Percentiles rank a stretch among this genome's conserved stretches.
phyloP scores from a whole-genome alignment of 2,329 filamentous ascomycete species.

The Diaporthe sp. region DNA sequence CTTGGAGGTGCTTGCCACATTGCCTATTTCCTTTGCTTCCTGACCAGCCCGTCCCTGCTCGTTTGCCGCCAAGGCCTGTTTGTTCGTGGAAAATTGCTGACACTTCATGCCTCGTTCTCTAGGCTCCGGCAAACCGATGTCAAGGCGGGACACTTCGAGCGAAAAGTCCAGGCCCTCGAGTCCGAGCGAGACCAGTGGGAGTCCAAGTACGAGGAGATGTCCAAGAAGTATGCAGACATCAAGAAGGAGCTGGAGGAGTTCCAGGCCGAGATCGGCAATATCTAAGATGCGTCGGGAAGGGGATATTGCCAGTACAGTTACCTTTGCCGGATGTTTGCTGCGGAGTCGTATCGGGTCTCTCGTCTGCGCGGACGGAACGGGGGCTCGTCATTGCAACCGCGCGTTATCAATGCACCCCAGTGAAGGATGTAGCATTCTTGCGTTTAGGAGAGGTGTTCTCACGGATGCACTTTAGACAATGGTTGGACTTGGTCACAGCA shows the following conservation, averaged over 20 bases:
- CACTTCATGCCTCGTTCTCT: constrained; percentile 41
- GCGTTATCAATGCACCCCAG: constrained; percentile 31
- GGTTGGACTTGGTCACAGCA: constrained; percentile 38
- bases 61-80: not conserved
- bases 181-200: constrained; percentile 94
- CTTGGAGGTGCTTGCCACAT: constrained; percentile 43
- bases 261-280: constrained; percentile 91
- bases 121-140: constrained; percentile 99
- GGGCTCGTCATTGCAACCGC: constrained; percentile 22
- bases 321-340: constrained; percentile 31
- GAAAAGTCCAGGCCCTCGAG: constrained; percentile 98
- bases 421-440: constrained; percentile 40
- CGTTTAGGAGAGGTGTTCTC: constrained; percentile 38
- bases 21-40: constrained; percentile 37
- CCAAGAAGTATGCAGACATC: constrained; percentile 85
- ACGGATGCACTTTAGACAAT: constrained; percentile 40
- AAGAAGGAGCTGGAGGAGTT: constrained; percentile 95
- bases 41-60: not conserved
- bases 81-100: constrained; percentile 36
- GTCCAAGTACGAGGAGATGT: constrained; percentile 97
- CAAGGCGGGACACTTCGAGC: constrained; percentile 99
- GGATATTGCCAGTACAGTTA: constrained; percentile 24
- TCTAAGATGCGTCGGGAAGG: constrained; percentile 67
- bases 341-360: constrained; percentile 34
- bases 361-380: constrained; percentile 30